Percentiles rank a stretch among this genome's conserved stretches.
Conservation (phyloP, 768 basidiomycete species). For the Lepiota subincarnata region DNA sequence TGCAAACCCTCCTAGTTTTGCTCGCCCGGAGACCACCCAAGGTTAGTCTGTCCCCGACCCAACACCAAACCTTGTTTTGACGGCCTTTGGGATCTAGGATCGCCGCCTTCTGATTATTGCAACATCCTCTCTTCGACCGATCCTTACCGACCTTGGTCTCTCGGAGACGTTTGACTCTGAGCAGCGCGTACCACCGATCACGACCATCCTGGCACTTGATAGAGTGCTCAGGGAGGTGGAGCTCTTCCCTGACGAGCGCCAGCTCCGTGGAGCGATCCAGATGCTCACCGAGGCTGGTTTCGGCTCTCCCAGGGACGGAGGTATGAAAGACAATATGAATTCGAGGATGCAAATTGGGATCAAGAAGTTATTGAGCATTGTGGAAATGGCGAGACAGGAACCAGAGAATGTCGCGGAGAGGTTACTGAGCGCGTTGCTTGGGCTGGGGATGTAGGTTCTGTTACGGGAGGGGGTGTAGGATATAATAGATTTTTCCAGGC, state of each 20-base stretch:
- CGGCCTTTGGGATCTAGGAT: slow-evolving; percentile 44
- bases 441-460: slow-evolving; percentile 32
- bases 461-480: slow-evolving; percentile 1
- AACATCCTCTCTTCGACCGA: slow-evolving; percentile 84
- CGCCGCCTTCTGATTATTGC: slow-evolving; percentile 89
- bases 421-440: slow-evolving; percentile 60
- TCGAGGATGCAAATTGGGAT: slow-evolving; percentile 76
- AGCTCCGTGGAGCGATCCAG: slow-evolving; percentile 53
- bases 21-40: slow-evolving; percentile 90
- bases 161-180: slow-evolving; percentile 88
- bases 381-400: slow-evolving; percentile 98
- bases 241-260: slow-evolving; percentile 59
- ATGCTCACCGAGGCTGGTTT: slow-evolving; percentile 78
- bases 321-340: slow-evolving; percentile 31
- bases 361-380: slow-evolving; percentile 85
- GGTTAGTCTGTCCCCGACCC: slow-evolving; percentile 36
- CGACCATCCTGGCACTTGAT: slow-evolving; percentile 66
- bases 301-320: slow-evolving; percentile 38
- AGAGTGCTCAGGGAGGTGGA: slow-evolving; percentile 74
- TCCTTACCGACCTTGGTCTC: slow-evolving; percentile 85
- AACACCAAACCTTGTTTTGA: background rate
- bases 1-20: slow-evolving; percentile 87
- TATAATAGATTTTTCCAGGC: background rate
- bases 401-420: slow-evolving; percentile 77
- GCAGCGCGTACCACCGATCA: slow-evolving; percentile 79